These are phyloP conservation scores for Scalesia atractyloides DNA, from an alignment of 129 eudicot genomes.

Conservation along the genomic window DNA sequence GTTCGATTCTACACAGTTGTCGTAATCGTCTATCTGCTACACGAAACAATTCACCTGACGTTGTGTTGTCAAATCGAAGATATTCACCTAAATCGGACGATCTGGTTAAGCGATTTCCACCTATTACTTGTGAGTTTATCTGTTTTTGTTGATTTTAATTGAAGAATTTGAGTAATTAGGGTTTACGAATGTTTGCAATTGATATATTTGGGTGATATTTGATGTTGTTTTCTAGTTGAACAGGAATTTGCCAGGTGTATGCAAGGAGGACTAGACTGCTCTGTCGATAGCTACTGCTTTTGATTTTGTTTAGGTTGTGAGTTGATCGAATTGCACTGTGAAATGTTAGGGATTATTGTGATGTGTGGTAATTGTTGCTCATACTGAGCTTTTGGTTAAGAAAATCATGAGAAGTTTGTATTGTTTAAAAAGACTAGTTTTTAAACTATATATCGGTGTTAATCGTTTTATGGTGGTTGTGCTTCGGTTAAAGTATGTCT, in stretches of 20 bases:
- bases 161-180: conserved; percentile 17
- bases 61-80: conserved; percentile 18
- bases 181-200: conserved; percentile 15
- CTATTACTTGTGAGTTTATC: conserved; percentile 28
- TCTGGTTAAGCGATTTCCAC: conserved; percentile 22
- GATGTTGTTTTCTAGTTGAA: conserved; percentile 30
- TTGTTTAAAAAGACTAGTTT: too few relatives aligned
- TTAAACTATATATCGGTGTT: not conserved
- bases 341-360: conserved; percentile 1
- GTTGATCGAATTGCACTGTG: not conserved
- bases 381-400: not conserved
- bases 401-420: not conserved
- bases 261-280: conserved; percentile 12
- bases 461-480: not conserved
- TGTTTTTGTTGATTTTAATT: conserved; percentile 17
- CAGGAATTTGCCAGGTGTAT: conserved; percentile 32
- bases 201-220: not conserved
- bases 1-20: conserved; percentile 24
- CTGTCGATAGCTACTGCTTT: conserved; percentile 9
- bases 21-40: conserved; percentile 28
- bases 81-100: conserved; percentile 4
- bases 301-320: not conserved
- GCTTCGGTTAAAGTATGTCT: conserved; percentile 2
- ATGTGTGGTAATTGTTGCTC: conserved; percentile 10
- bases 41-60: conserved; percentile 24